Evolutionary conservation across 1,284 basidiomycete species (phyloP), one percentile per base, ranked within the genome.

Genomic region (Hypsizygus ulmarius): DNA sequence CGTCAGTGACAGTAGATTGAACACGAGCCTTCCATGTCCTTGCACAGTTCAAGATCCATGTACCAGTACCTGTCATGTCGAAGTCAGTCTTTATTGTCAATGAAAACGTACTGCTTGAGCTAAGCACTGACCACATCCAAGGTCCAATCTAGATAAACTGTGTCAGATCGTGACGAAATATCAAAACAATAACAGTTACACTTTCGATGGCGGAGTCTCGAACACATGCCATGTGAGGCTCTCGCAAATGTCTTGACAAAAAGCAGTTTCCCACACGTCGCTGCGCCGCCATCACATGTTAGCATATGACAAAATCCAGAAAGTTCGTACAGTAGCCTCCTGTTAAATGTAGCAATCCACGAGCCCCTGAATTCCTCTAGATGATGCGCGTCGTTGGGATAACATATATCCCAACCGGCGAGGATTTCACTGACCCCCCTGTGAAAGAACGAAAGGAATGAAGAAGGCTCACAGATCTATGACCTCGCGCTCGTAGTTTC

Each of bases 231-330:
- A 84, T 1, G 82, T 82, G 28, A 79, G 58, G 57, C 78, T 81
- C 36, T 74, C 72, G 50, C 73, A 77, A 7, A 80, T 64, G 45
- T 79, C 75, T 45, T 76, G 68, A 49, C 71, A 71, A 57, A 77
- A 79, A 43, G 73, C 60, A 12, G 74, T 77, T 60, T 85, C 82
- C 82, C 84, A 84, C n/a, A 82, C 75, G 52, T 86, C 84, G 54
- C 83, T 85, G 60, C 40, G 38, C 56, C 54, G 62, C 41, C 52
- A 57, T 52, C 54, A 61, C 52, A 43, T 37, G 55, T 54, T 52
- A 52, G 39, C 7, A 39, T 12, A 39, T 32, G 32, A 19, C 39
- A 21, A 27, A 11, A 5, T 19, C 11, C 2, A 36, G 16, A 19
- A 15, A 16, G n/a, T n/a, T n/a, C n/a, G n/a, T 29, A 8, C 41